Base-by-base conservation (phyloP, 768 basidiomycete species). In the Scleroderma bovista region DNA sequence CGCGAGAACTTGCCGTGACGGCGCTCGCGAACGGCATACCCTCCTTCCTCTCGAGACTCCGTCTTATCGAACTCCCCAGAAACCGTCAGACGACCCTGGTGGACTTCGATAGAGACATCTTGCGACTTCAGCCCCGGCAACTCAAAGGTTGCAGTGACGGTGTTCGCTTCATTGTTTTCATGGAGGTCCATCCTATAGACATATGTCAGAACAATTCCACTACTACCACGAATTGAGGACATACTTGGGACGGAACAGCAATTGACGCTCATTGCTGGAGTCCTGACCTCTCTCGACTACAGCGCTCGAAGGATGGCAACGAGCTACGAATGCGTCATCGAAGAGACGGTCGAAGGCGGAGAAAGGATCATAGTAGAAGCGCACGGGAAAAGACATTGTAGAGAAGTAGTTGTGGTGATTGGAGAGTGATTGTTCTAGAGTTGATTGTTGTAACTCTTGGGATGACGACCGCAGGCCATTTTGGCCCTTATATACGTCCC, bases 81-180 rank as follows among this genome's bases (percentile, higher is more conserved):
- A 32, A 83, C 65, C 2, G 67, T 75, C 44, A 83, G 63, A 34
- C 67, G 70, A 50, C 72, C 69, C 51, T 77, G 70, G 36, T 72
- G 70, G 17, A 79, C 60, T 45, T 79, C 72, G 44, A 81, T 74
- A 31, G 63, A 56, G 38, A 81, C 69, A 44, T 72, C 68, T 38
- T 76, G 72, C 47, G 77, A 75, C 47, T 69, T 75, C 46, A 80
- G 59, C 9, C 80, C 79, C 5, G 81, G 80, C 2, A 80, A 62
- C 56, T 81, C 82, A 49, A 83, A 78, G 6, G 72, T 72, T 10
- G 77, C 78, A 2, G 74, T 77, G 23, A 80, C 72, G 17, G 56
- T 50, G 53, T 74, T 73, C n/a, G 59, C 57, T 1, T 71, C 67
- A 15, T 66, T 53, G 45, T 73, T 67, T 57, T 79, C 76, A 46